Percentiles rank a stretch among this genome's conserved stretches.
Conservation (phyloP, 257 asterid species). For the Solanum verrucosum region DNA sequence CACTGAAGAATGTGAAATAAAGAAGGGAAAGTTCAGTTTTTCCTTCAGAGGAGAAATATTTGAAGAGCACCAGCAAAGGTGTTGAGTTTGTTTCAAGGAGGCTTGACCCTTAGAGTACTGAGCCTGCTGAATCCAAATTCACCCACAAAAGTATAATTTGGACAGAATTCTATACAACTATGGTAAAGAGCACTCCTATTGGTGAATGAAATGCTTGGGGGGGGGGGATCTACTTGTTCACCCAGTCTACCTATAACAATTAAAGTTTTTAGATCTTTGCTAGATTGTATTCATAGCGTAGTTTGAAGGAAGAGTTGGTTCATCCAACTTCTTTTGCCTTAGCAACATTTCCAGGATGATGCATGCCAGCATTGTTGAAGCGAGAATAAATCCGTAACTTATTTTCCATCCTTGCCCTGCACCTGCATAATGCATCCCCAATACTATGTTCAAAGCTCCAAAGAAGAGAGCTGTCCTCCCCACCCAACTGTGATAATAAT, state of each 20-base stretch:
- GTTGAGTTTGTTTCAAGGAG: neutral
- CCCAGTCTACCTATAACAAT: neutral
- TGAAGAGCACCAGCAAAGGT: neutral
- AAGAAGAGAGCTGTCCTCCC: conserved; percentile 72
- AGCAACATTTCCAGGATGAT: conserved; percentile 52
- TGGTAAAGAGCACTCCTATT: neutral
- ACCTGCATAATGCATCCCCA: conserved; percentile 66
- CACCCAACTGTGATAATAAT: conserved; percentile 55
- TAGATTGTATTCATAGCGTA: conserved; percentile 38
- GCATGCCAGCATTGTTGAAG: conserved; percentile 28
- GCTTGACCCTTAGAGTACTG: neutral
- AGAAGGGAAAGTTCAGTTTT: neutral
- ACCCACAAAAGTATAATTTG: neutral
- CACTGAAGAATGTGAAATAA: neutral
- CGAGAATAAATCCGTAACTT: conserved; percentile 61
- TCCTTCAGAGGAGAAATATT: neutral
- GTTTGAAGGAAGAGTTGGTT: conserved; percentile 27
- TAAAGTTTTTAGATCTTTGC: neutral
- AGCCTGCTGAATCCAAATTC: neutral
- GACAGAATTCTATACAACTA: neutral
- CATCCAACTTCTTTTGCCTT: conserved; percentile 32
- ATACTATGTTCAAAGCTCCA: conserved; percentile 57
- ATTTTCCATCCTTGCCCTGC: conserved; percentile 50
- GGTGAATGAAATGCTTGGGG: neutral
- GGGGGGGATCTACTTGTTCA: neutral